phyloP scores from a whole-genome alignment of 257 asterid genomes.

The Petunia secreta region DNA sequence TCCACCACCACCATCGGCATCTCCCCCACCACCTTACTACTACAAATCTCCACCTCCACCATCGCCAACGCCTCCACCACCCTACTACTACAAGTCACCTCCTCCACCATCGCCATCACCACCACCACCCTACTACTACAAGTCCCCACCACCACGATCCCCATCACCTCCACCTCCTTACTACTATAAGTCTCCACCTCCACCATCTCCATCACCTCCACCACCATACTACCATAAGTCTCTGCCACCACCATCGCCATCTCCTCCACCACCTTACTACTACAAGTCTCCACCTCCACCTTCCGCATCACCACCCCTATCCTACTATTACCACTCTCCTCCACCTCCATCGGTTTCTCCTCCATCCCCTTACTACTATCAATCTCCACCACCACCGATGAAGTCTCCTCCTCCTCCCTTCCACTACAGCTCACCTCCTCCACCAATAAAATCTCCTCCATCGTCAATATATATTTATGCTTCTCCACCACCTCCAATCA shows the following conservation, averaged over 20 bases:
- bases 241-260: slow-evolving; percentile 30
- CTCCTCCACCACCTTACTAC: slow-evolving; percentile 23
- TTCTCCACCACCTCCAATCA: slow-evolving; percentile 37
- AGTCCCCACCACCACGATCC: slow-evolving; percentile 2
- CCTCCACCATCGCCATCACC: slow-evolving; percentile 29
- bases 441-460: slow-evolving; percentile 24
- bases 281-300: slow-evolving; percentile 37
- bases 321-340: slow-evolving; percentile 30
- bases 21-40: not conserved
- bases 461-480: slow-evolving; percentile 30
- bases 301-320: slow-evolving; percentile 26
- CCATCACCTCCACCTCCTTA: not conserved
- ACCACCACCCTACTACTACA: slow-evolving; percentile 23
- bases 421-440: slow-evolving; percentile 17
- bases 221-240: slow-evolving; percentile 4
- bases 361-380: slow-evolving; percentile 25
- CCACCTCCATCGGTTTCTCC: slow-evolving; percentile 28
- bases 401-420: slow-evolving; percentile 25
- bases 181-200: slow-evolving; percentile 4
- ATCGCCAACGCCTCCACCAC: slow-evolving; percentile 14
- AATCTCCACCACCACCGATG: slow-evolving; percentile 14
- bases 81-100: slow-evolving; percentile 27
- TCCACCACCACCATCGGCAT: rapidly evolving
- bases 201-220: slow-evolving; percentile 2
- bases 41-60: slow-evolving; percentile 12